Percentiles rank a stretch among this genome's conserved stretches.
Conservation (phyloP, 1,139 yeast species). For the Geotrichum candidum region DNA sequence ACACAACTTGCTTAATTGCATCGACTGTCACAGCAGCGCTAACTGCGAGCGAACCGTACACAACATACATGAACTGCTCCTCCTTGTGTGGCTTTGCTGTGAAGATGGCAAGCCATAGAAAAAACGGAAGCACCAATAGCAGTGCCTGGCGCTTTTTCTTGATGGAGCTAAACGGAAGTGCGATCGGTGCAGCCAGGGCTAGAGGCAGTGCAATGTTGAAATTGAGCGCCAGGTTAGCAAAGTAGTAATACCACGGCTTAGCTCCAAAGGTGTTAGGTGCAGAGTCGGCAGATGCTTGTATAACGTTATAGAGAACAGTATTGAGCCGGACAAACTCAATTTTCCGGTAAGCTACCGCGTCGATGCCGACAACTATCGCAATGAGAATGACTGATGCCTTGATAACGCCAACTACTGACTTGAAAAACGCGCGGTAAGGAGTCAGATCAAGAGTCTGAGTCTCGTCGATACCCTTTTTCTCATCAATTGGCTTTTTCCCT, state of each 20-base stretch:
- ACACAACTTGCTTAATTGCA: slow-evolving; percentile 6
- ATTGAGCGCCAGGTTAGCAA: slow-evolving; percentile 62
- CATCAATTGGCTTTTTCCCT: neutral
- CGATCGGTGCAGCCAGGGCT: slow-evolving; percentile 40
- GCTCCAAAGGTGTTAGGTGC: slow-evolving; percentile 92
- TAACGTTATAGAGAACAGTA: slow-evolving; percentile 76
- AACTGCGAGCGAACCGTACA: slow-evolving; percentile 62
- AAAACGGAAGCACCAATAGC: slow-evolving; percentile 38
- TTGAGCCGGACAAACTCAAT: slow-evolving; percentile 70
- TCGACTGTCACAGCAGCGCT: slow-evolving; percentile 52
- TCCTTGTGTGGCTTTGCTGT: slow-evolving; percentile 83
- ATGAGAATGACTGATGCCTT: slow-evolving; percentile 17
- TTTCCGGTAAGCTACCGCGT: slow-evolving; percentile 60
- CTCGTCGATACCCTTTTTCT: neutral
- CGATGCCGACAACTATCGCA: slow-evolving; percentile 45
- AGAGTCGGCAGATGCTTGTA: slow-evolving; percentile 54
- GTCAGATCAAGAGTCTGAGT: neutral
- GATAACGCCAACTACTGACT: slow-evolving; percentile 13
- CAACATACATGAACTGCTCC: slow-evolving; percentile 83
- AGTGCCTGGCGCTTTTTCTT: slow-evolving; percentile 5
- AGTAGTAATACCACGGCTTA: slow-evolving; percentile 76
- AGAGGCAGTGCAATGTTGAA: slow-evolving; percentile 55
- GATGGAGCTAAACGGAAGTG: slow-evolving; percentile 17
- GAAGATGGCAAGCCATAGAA: slow-evolving; percentile 65
- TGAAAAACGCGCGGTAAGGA: slow-evolving; percentile 2